phyloP scores from a whole-genome alignment of 2,329 filamentous ascomycete species.

The Aspergillus arachidicola region DNA sequence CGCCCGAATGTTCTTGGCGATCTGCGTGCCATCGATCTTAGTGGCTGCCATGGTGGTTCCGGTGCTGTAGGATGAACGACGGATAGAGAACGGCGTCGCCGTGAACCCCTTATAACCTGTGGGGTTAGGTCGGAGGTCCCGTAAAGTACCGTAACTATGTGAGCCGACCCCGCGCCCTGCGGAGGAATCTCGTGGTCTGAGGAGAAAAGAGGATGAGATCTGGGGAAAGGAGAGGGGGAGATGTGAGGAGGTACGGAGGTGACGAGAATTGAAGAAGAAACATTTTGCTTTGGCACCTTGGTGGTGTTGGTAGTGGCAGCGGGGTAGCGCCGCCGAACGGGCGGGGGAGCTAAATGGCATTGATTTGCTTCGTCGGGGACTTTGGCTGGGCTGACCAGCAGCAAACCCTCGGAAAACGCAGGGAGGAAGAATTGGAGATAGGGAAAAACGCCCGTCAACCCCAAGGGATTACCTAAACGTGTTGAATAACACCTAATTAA shows the following conservation, averaged over 20 bases:
- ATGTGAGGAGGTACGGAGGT: slow-evolving; percentile 18
- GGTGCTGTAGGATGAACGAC: slow-evolving; percentile 54
- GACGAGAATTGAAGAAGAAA: slow-evolving; percentile 19
- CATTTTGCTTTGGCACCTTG: slow-evolving; percentile 18
- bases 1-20: slow-evolving; percentile 89
- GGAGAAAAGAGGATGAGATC: slow-evolving; percentile 10
- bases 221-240: slow-evolving; percentile 18
- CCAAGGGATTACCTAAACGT: slow-evolving; percentile 2
- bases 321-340: slow-evolving; percentile 28
- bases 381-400: slow-evolving; percentile 11
- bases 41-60: slow-evolving; percentile 73
- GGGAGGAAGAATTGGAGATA: slow-evolving; percentile 12
- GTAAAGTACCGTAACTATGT: slow-evolving; percentile 19
- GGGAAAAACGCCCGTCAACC: slow-evolving; percentile 6
- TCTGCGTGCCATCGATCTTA: slow-evolving; percentile 94
- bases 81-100: slow-evolving; percentile 20
- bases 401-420: slow-evolving; percentile 10
- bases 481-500: slow-evolving; percentile 10
- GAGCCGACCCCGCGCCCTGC: slow-evolving; percentile 19
- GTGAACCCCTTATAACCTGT: slow-evolving; percentile 21
- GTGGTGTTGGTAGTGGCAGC: slow-evolving; percentile 15
- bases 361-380: slow-evolving; percentile 23
- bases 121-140: slow-evolving; percentile 17
- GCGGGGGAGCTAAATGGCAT: slow-evolving; percentile 32
- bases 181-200: slow-evolving; percentile 15